Conservation (phyloP, 306 rosid species). For the Oemleria cerasiformis region DNA sequence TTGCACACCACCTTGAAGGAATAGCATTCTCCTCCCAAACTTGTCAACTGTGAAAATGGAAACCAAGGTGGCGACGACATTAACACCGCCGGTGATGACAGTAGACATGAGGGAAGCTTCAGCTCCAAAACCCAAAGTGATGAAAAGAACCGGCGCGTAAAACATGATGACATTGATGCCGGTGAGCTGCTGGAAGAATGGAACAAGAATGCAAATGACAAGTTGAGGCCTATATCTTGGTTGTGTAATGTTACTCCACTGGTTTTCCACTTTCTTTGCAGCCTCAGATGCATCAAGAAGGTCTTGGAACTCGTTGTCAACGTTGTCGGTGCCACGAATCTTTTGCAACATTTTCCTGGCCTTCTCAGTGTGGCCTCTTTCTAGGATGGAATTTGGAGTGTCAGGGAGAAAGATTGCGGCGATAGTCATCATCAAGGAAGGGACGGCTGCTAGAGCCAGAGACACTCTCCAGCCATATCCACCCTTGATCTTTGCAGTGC, state of each 20-base stretch:
- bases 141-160: conserved; percentile 75
- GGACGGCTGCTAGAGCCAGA: conserved; percentile 44
- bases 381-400: conserved; percentile 71
- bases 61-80: conserved; percentile 39
- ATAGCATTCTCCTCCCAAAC: conserved; percentile 63
- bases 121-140: conserved; percentile 64
- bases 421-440: conserved; percentile 51
- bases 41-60: conserved; percentile 55
- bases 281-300: conserved; percentile 52
- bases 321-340: conserved; percentile 43
- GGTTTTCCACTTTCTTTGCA: conserved; percentile 39
- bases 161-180: conserved; percentile 75
- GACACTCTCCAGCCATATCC: too few species aligned
- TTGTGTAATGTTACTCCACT: conserved; percentile 48
- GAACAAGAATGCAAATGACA: conserved; percentile 50
- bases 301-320: conserved; percentile 58
- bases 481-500: too few species aligned
- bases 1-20: conserved; percentile 68
- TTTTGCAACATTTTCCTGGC: conserved; percentile 45
- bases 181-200: conserved; percentile 77
- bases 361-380: conserved; percentile 34
- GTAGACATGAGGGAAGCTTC: conserved; percentile 63
- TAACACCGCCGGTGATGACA: conserved; percentile 52
- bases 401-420: conserved; percentile 61
- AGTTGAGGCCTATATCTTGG: conserved; percentile 70